Conservation (phyloP, 495 filamentous ascomycete genomes). For the Viridothelium virens region DNA sequence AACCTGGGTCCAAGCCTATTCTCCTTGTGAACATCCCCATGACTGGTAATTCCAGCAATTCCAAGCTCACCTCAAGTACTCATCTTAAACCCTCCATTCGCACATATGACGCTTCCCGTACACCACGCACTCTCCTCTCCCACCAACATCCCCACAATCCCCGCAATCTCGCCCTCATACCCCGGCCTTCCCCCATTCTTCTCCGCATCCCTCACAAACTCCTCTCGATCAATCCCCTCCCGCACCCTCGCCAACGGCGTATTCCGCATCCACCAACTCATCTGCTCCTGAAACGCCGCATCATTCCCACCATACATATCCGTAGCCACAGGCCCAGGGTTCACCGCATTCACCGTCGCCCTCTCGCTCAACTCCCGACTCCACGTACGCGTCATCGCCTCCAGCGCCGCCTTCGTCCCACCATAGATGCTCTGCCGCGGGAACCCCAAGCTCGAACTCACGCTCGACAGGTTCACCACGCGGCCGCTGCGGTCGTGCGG, state of each 20-base stretch:
- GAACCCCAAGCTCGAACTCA: slow-evolving; percentile 63
- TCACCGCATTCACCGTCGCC: slow-evolving; percentile 77
- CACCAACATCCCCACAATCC: slow-evolving; percentile 78
- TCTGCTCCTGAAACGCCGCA: slow-evolving; percentile 46
- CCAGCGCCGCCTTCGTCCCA: slow-evolving; percentile 81
- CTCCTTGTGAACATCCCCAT: no score
- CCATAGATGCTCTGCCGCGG: slow-evolving; percentile 69
- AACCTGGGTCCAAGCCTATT: no score
- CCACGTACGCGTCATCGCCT: slow-evolving; percentile 92
- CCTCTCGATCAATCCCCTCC: slow-evolving; percentile 52
- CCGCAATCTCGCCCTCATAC: slow-evolving; percentile 70
- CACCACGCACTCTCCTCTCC: slow-evolving; percentile 64
- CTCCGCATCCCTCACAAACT: slow-evolving; percentile 50
- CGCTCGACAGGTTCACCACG: slow-evolving; percentile 69
- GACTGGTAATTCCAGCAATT: neutral
- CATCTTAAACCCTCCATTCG: slow-evolving; percentile 6
- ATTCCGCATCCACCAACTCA: slow-evolving; percentile 52
- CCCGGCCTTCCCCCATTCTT: slow-evolving; percentile 63
- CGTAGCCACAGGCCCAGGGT: slow-evolving; percentile 79
- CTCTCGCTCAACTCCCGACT: slow-evolving; percentile 68
- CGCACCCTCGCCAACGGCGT: slow-evolving; percentile 55
- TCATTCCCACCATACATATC: slow-evolving; percentile 60
- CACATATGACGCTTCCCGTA: slow-evolving; percentile 67
- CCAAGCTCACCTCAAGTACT: neutral
- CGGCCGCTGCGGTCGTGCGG: slow-evolving; percentile 67